phyloP scores from a whole-genome alignment of 257 asterid genomes.

The Petunia axillaris region DNA sequence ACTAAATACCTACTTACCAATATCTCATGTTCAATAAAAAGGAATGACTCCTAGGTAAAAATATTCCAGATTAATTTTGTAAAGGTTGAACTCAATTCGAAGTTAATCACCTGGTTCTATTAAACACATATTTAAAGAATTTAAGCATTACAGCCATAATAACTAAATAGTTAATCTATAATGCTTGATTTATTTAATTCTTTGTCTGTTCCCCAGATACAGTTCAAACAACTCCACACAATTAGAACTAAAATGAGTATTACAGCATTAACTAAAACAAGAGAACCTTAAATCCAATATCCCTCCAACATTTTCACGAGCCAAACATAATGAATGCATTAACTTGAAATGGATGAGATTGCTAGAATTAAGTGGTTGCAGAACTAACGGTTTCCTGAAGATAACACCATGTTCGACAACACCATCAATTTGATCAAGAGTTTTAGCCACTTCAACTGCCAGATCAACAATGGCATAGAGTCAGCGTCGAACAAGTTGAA shows the following conservation, averaged over 20 bases:
- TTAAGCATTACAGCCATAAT: not conserved
- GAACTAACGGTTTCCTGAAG: constrained; percentile 59
- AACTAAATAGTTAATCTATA: not conserved
- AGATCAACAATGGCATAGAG: constrained; percentile 9
- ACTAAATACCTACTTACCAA: not conserved
- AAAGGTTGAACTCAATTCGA: not conserved
- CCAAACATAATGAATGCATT: not conserved
- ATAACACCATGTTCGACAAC: constrained; percentile 71
- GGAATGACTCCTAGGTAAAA: not conserved
- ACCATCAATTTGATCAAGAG: constrained; percentile 62
- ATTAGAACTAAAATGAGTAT: not conserved
- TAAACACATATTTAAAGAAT: not conserved
- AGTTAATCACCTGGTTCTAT: not conserved
- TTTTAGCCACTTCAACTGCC: constrained; percentile 67
- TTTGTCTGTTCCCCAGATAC: not conserved
- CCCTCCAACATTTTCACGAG: not conserved
- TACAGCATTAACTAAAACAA: not conserved
- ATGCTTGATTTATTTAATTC: not conserved
- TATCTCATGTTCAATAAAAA: not conserved
- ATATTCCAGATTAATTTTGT: not conserved
- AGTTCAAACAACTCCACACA: not conserved
- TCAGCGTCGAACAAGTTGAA: constrained; percentile 2
- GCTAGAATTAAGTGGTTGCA: not conserved
- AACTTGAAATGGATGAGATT: not conserved
- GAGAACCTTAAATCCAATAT: not conserved